phyloP scores from a whole-genome alignment of 805 yeast genomes.

The Clavispora santaluciae region DNA sequence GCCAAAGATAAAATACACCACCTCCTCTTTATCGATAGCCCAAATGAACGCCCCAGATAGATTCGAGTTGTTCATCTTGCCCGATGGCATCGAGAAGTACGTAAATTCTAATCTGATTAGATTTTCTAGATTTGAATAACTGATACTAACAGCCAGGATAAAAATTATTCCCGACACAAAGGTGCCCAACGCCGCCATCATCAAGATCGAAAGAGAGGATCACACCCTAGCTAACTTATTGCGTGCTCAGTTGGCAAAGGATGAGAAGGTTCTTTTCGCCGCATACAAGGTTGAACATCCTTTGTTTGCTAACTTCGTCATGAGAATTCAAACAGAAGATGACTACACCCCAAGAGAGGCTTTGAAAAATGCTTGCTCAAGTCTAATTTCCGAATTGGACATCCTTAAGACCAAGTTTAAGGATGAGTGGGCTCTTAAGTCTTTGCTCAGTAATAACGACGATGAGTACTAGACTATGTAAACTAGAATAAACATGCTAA shows the following conservation, averaged over 20 bases:
- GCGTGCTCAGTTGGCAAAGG: conserved; percentile 80
- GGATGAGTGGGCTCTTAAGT: conserved; percentile 90
- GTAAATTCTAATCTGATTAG: conserved; percentile 20
- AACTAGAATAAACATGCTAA: background rate
- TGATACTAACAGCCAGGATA: conserved; percentile 43
- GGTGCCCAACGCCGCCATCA: conserved; percentile 89
- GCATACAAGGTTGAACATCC: conserved; percentile 99
- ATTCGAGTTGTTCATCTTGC: conserved; percentile 91
- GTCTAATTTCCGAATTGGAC: conserved; percentile 74
- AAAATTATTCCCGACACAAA: conserved; percentile 89
- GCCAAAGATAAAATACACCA: background rate
- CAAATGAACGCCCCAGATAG: conserved; percentile 99
- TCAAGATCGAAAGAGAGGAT: conserved; percentile 94
- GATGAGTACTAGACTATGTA: conserved; percentile 18
- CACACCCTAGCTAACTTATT: conserved; percentile 92
- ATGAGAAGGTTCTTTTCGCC: conserved; percentile 86
- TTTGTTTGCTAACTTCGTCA: conserved; percentile 86
- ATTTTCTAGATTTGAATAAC: background rate
- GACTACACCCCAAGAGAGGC: conserved; percentile 92
- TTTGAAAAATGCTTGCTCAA: conserved; percentile 80
- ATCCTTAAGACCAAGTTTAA: conserved; percentile 71
- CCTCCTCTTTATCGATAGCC: background rate
- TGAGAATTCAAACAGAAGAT: conserved; percentile 94
- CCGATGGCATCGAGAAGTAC: conserved; percentile 95
- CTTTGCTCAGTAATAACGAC: conserved; percentile 53